Evolutionary conservation across 139 green algal genomes (phyloP).

Genomic region (Bryopsis sp.): DNA sequence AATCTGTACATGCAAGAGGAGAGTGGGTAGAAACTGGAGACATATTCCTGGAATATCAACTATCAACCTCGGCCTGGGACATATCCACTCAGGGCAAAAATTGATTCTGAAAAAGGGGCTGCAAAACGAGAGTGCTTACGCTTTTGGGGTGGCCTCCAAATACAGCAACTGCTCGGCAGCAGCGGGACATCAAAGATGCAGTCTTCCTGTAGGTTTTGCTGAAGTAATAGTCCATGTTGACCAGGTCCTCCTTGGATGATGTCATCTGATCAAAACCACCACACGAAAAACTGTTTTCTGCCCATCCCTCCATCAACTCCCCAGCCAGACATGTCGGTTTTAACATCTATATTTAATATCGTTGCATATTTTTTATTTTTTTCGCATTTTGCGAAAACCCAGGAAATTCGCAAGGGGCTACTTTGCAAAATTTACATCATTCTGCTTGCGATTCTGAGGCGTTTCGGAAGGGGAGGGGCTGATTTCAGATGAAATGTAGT

Average conservation of each 20-base stretch:
- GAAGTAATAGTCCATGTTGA: conserved; percentile 75
- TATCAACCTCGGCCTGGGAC: no score
- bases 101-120: neutral
- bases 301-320: no score
- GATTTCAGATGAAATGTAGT: neutral
- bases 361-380: no score
- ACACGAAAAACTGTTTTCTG: no score
- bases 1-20: no score
- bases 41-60: no score
- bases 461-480: no score
- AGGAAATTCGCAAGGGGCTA: neutral
- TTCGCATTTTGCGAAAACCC: neutral
- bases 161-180: conserved; percentile 63
- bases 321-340: no score
- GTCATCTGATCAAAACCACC: conserved; percentile 80
- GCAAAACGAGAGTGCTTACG: conserved; percentile 17
- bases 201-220: conserved; percentile 97
- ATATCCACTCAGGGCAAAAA: neutral
- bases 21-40: no score
- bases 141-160: conserved; percentile 44
- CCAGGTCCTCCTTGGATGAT: conserved; percentile 46
- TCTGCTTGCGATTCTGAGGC: no score
- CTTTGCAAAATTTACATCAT: no score
- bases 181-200: conserved; percentile 92
- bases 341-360: no score